Conservation (phyloP, 2,329 filamentous ascomycete genomes). For the Alternaria arborescens region DNA sequence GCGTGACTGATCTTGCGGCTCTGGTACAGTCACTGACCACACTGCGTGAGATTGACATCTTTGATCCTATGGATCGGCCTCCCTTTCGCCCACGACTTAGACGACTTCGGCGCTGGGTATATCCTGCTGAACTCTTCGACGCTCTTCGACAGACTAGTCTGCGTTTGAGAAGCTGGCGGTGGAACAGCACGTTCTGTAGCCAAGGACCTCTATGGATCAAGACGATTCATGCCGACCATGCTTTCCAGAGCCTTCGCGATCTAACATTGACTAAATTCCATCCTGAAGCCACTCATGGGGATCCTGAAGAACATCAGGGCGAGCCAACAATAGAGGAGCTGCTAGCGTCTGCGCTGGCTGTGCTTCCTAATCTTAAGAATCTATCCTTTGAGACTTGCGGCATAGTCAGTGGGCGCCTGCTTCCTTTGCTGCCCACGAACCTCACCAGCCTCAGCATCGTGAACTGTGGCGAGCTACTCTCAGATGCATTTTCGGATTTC, state of each 20-base stretch:
- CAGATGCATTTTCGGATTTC: slow-evolving; percentile 71
- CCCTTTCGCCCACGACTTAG: slow-evolving; percentile 69
- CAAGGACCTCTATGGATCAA: slow-evolving; percentile 47
- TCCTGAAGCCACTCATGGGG: slow-evolving; percentile 25
- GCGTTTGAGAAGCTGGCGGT: slow-evolving; percentile 62
- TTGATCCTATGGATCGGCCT: slow-evolving; percentile 72
- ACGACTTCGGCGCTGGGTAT: slow-evolving; percentile 68
- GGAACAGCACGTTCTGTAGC: slow-evolving; percentile 62
- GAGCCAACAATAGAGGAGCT: slow-evolving; percentile 53
- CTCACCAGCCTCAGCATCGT: slow-evolving; percentile 75
- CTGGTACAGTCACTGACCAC: slow-evolving; percentile 72
- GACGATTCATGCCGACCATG: slow-evolving; percentile 56
- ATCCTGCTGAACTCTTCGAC: slow-evolving; percentile 71
- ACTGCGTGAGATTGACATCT: slow-evolving; percentile 74
- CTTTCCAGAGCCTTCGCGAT: slow-evolving; percentile 50
- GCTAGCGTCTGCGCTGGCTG: slow-evolving; percentile 60
- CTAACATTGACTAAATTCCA: slow-evolving; percentile 49
- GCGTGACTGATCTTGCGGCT: slow-evolving; percentile 63
- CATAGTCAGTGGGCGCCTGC: slow-evolving; percentile 71
- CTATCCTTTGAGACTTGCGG: slow-evolving; percentile 79
- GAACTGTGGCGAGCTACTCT: slow-evolving; percentile 79
- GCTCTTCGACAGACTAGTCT: slow-evolving; percentile 63
- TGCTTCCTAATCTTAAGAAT: slow-evolving; percentile 70
- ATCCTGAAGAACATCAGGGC: slow-evolving; percentile 21
- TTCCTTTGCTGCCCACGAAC: slow-evolving; percentile 72